Evolutionary conservation across 495 filamentous ascomycete species (phyloP), one percentile per base, ranked within the genome.

Genomic region (Xylaria bambusicola): DNA sequence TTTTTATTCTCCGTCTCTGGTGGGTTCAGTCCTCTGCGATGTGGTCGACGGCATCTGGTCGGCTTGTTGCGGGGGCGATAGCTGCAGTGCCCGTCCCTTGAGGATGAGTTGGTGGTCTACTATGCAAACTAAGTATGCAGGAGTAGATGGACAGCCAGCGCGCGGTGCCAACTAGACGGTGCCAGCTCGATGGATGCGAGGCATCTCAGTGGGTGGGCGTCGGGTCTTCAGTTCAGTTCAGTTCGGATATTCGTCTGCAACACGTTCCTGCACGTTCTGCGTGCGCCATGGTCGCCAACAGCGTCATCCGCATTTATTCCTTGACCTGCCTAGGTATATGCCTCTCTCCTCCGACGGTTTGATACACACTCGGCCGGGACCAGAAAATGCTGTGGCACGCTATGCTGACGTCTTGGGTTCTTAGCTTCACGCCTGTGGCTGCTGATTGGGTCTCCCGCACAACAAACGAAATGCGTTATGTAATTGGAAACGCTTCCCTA

Each of bases 331-430:
- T n/a, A n/a, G n/a, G n/a, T n/a, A n/a, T n/a, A n/a, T n/a, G n/a
- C 36, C 23, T 26, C 42, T 13, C 23, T 42, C 13, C 46, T 36
- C 36, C 36, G 23, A 33, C 21, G 21, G 42, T 48, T 33, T 36
- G 8, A 42, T 12, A 2, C 17, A 3, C 13, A 51, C 7, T 10
- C 4, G 26, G 24, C 26, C 35, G 24, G 26, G 15, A n/a, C 36
- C 46, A 44, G 48, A 17, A 35, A 27, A 58, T 51, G 56, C 24
- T 3, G 56, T 58, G 36, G 12, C 36, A 58, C 56, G 23, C 36
- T 10, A 51, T 3, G 56, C 45, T 40, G 46, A 44, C 56, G 12
- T 41, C 33, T 49, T 31, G 10, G 56, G 33, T 15, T 44, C 24
- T 21, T 31, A 8, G 44, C 26, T 29, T 44, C 10, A 15, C 42